Evolutionary conservation across 140 eudicot species (phyloP).

Genomic region (Stevia rebaudiana): DNA sequence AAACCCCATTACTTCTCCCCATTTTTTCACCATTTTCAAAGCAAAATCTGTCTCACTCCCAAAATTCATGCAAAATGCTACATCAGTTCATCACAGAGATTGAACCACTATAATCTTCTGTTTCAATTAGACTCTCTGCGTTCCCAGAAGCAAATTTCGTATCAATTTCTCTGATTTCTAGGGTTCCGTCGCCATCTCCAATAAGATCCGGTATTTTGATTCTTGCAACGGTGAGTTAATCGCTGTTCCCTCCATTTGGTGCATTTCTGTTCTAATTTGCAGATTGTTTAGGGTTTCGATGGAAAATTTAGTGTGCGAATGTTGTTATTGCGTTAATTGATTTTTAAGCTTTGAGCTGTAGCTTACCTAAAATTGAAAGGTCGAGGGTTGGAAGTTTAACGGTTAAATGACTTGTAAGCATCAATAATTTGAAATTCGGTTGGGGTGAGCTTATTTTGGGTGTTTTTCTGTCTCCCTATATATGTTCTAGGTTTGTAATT

Average conservation of each 20-base stretch:
- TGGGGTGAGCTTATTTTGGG: slow-evolving; percentile 9
- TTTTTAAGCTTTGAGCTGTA: slow-evolving; percentile 17
- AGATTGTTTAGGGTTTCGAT: slow-evolving; percentile 19
- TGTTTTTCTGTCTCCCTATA: neutral
- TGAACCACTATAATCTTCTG: neutral
- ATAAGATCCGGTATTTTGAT: slow-evolving; percentile 25
- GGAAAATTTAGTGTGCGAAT: slow-evolving; percentile 8
- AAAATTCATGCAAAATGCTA: slow-evolving; percentile 17
- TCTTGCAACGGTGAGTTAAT: slow-evolving; percentile 24
- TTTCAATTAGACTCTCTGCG: slow-evolving; percentile 8
- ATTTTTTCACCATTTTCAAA: slow-evolving; percentile 12
- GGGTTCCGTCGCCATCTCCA: slow-evolving; percentile 20
- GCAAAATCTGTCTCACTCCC: slow-evolving; percentile 11
- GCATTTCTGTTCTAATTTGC: neutral
- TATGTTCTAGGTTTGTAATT: slow-evolving; percentile 14
- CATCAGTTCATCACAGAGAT: slow-evolving; percentile 7
- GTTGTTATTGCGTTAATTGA: neutral
- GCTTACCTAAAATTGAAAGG: slow-evolving; percentile 12
- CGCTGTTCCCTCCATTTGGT: neutral
- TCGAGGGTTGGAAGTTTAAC: slow-evolving; percentile 3
- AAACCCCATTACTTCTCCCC: slow-evolving; percentile 19
- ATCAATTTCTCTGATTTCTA: slow-evolving; percentile 15
- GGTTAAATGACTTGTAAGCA: slow-evolving; percentile 1
- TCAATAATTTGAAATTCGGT: neutral
- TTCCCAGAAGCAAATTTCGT: neutral